These are phyloP conservation scores for Tetracentron sinense DNA, from an alignment of 164 flowering plant species.

Conservation along the genomic window DNA sequence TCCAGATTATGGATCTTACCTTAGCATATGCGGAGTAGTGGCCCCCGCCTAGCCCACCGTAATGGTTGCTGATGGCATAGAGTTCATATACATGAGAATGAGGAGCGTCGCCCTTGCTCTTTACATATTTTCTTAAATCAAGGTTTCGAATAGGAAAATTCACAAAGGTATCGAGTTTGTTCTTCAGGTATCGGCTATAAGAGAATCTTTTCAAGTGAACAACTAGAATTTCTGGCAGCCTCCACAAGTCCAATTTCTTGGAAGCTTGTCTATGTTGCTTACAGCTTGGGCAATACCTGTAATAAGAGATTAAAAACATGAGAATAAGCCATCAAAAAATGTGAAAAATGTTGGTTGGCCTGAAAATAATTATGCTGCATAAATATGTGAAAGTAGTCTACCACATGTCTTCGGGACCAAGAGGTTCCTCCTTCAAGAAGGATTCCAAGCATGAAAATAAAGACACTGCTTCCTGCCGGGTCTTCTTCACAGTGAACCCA, in stretches of 20 bases:
- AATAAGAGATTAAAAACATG: slow-evolving; percentile 11
- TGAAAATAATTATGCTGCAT: background rate
- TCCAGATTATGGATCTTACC: slow-evolving; percentile 37
- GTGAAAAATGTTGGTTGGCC: background rate
- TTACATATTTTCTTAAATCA: slow-evolving; percentile 76
- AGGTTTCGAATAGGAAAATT: slow-evolving; percentile 77
- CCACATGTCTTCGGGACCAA: slow-evolving; percentile 99
- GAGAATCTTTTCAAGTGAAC: slow-evolving; percentile 94
- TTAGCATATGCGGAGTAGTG: slow-evolving; percentile 93
- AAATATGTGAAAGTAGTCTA: slow-evolving; percentile 11
- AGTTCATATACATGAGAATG: slow-evolving; percentile 64
- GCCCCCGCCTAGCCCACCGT: slow-evolving; percentile 97
- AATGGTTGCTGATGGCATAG: slow-evolving; percentile 95
- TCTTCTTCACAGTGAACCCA: slow-evolving; percentile 60
- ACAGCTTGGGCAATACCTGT: slow-evolving; percentile 95
- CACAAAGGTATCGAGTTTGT: slow-evolving; percentile 88
- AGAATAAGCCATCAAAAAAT: background rate
- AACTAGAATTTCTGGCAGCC: slow-evolving; percentile 84
- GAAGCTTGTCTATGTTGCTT: slow-evolving; percentile 91
- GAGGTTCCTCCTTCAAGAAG: slow-evolving; percentile 93
- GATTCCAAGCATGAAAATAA: slow-evolving; percentile 93
- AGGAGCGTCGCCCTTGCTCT: slow-evolving; percentile 35
- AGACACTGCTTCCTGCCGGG: slow-evolving; percentile 71
- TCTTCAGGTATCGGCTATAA: slow-evolving; percentile 73
- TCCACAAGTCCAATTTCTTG: slow-evolving; percentile 96